Percentiles rank a stretch among this genome's conserved stretches.
Conservation (phyloP, 345 rosid species). For the Salix dunnii region DNA sequence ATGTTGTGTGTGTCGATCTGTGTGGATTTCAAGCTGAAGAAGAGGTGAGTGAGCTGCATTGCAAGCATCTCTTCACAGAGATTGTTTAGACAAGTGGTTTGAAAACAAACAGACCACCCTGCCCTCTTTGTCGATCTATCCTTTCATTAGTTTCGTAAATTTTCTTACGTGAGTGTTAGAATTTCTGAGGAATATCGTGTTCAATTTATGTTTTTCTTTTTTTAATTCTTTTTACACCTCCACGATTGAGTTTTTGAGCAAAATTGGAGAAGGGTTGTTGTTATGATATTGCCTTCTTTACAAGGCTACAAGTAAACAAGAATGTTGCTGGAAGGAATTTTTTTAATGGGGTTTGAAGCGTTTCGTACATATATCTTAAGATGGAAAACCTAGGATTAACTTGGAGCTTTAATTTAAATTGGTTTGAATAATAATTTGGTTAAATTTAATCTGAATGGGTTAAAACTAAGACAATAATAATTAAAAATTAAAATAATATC, state of each 20-base stretch:
- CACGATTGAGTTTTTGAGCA: background rate
- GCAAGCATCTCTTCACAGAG: constrained; percentile 88
- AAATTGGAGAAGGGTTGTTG: background rate
- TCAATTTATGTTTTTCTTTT: too few species aligned
- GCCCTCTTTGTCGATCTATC: constrained; percentile 79
- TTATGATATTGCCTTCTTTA: background rate
- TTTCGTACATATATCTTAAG: background rate
- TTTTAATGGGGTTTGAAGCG: background rate
- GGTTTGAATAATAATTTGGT: too few species aligned
- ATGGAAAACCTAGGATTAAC: too few species aligned
- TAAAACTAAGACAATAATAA: too few species aligned
- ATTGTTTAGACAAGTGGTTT: constrained; percentile 75
- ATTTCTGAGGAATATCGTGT: background rate
- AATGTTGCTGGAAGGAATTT: background rate
- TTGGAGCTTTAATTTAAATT: too few species aligned
- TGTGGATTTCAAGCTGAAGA: constrained; percentile 68
- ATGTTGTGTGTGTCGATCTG: constrained; percentile 80
- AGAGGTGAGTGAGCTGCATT: constrained; percentile 74
- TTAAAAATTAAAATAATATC: too few species aligned
- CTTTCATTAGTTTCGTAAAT: constrained; percentile 19
- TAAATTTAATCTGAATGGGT: too few species aligned
- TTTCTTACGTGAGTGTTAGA: background rate
- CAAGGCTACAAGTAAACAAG: background rate
- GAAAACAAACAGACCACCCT: constrained; percentile 51
- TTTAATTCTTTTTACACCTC: too few species aligned